These are phyloP conservation scores for Infundibulicybe gibba DNA, from an alignment of 768 basidiomycete genomes.

Conservation along the genomic window DNA sequence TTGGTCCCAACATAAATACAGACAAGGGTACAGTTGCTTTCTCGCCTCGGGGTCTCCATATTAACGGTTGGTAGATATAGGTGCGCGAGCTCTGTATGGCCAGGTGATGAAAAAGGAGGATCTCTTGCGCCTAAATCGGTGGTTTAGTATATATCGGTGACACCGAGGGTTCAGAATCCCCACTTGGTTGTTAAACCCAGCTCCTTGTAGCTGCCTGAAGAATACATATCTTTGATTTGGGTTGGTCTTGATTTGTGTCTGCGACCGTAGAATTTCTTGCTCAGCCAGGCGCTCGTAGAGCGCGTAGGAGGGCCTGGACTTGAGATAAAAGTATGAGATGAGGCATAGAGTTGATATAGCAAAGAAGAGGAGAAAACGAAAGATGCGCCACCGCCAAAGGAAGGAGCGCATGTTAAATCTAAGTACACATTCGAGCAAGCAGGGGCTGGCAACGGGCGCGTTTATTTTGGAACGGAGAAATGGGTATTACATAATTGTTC, in stretches of 20 bases:
- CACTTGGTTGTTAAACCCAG: slow-evolving; percentile 49
- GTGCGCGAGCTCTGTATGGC: slow-evolving; percentile 33
- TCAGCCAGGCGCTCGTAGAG: slow-evolving; percentile 30
- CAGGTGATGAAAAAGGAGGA: slow-evolving; percentile 42
- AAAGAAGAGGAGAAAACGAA: slow-evolving; percentile 12
- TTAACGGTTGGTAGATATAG: slow-evolving; percentile 42
- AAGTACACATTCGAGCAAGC: too few relatives aligned
- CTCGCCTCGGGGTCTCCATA: slow-evolving; percentile 41
- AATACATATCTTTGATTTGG: slow-evolving; percentile 32
- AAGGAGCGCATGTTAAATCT: too few relatives aligned
- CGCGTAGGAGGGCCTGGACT: slow-evolving; percentile 31
- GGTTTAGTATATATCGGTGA: not conserved
- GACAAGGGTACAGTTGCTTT: slow-evolving; percentile 37
- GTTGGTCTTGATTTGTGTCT: slow-evolving; percentile 19
- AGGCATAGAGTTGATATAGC: slow-evolving; percentile 11
- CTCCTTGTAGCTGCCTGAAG: slow-evolving; percentile 43
- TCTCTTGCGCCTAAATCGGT: slow-evolving; percentile 36
- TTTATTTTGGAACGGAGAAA: too few relatives aligned
- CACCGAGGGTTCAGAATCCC: slow-evolving; percentile 2
- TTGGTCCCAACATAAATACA: slow-evolving; percentile 37
- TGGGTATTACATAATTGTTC: too few relatives aligned
- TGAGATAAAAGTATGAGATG: slow-evolving; percentile 28
- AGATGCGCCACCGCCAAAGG: slow-evolving; percentile 12
- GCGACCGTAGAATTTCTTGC: slow-evolving; percentile 25
- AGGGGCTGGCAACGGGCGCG: too few relatives aligned